Percentiles rank a stretch among this genome's conserved stretches.
phyloP scores from a whole-genome alignment of 1,284 basidiomycete species.

The Cutaneotrichosporon mucoides region DNA sequence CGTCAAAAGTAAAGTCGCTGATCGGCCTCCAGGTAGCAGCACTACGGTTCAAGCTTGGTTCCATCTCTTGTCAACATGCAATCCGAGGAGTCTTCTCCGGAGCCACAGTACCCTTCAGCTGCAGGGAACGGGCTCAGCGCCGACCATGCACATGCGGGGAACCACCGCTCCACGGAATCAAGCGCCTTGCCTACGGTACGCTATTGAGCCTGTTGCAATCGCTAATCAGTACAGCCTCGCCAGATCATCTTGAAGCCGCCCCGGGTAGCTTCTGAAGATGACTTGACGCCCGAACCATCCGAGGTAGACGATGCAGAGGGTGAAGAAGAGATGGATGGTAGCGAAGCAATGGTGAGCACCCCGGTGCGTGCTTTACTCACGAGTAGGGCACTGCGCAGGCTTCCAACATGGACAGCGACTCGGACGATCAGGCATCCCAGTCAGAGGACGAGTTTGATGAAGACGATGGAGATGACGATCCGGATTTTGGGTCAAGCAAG shows the following conservation, averaged over 20 bases:
- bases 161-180: background rate
- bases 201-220: too few relatives aligned
- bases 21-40: background rate
- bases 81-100: constrained; percentile 10
- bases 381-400: background rate
- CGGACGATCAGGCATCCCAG: constrained; percentile 9
- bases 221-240: constrained; percentile 1
- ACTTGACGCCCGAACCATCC: constrained; percentile 21
- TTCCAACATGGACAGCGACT: constrained; percentile 15
- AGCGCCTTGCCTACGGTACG: background rate
- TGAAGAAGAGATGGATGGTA: constrained; percentile 29
- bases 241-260: constrained; percentile 17
- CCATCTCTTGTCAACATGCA: constrained; percentile 1
- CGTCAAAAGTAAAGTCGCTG: constrained; percentile 1
- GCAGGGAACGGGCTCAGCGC: background rate
- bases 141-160: constrained; percentile 1
- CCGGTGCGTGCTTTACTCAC: background rate
- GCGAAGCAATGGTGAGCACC: constrained; percentile 15
- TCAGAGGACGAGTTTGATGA: constrained; percentile 29
- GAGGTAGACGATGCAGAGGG: constrained; percentile 32
- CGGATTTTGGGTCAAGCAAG: constrained; percentile 33
- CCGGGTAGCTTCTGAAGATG: constrained; percentile 12
- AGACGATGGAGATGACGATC: constrained; percentile 35
- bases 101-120: background rate
- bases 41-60: background rate